Conservation (phyloP, 83 land plant genomes). For the Isoetes engelmannii region DNA sequence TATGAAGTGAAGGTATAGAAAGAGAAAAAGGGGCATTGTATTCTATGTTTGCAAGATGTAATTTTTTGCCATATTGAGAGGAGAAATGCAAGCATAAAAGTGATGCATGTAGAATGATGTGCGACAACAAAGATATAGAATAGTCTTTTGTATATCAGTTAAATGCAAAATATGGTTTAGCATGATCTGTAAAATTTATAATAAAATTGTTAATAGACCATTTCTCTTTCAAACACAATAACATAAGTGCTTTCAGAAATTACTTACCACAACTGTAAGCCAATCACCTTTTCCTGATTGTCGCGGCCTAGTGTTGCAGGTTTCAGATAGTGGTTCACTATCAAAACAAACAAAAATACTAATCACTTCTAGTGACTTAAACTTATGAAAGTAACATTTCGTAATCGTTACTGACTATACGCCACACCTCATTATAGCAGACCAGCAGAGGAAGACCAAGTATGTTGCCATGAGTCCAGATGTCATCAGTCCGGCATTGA, state of each 20-base stretch:
- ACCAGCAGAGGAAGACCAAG: conserved; percentile 74
- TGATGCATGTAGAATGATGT: too few species aligned
- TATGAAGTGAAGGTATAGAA: background rate
- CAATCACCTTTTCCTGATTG: conserved; percentile 54
- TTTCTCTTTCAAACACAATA: too few species aligned
- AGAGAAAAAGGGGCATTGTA: background rate
- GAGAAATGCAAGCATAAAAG: too few species aligned
- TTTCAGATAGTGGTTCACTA: conserved; percentile 70
- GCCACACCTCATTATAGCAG: conserved; percentile 70
- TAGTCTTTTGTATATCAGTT: too few species aligned
- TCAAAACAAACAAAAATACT: background rate
- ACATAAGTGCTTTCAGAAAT: background rate
- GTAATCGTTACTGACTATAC: background rate
- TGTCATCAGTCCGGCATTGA: conserved; percentile 63
- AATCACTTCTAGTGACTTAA: background rate
- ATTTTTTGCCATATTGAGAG: too few species aligned
- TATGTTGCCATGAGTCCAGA: conserved; percentile 78
- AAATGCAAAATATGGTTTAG: background rate
- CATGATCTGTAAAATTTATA: too few species aligned
- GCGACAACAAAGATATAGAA: too few species aligned
- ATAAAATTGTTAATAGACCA: too few species aligned
- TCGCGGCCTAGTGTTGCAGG: conserved; percentile 52
- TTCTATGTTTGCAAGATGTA: too few species aligned
- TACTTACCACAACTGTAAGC: conserved; percentile 69
- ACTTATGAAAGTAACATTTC: background rate